Evolutionary conservation across 164 flowering plant genomes (phyloP).

Genomic region (Macadamia integrifolia): DNA sequence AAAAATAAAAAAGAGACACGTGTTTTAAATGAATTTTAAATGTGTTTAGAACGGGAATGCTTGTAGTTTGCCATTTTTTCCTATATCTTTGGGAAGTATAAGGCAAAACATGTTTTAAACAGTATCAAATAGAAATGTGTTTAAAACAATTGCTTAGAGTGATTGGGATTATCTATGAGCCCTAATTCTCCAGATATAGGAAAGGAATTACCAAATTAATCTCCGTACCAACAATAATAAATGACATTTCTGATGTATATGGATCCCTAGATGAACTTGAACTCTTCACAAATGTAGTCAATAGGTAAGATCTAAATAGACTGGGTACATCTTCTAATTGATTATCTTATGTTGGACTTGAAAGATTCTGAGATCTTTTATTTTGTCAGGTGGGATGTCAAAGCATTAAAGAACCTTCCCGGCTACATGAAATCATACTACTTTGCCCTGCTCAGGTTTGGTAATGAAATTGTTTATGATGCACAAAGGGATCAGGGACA

Average conservation of each 20-base stretch:
- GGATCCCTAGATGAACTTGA: slow-evolving; percentile 30
- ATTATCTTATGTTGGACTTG: not conserved
- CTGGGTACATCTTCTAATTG: too few relatives aligned
- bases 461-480: slow-evolving; percentile 11
- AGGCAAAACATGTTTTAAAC: too few relatives aligned
- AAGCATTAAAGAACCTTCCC: slow-evolving; percentile 22
- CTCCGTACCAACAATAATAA: slow-evolving; percentile 15
- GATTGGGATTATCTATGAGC: slow-evolving; percentile 13
- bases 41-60: too few relatives aligned
- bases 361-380: not conserved
- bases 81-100: too few relatives aligned
- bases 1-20: too few relatives aligned
- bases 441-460: slow-evolving; percentile 18
- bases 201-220: slow-evolving; percentile 16
- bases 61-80: too few relatives aligned
- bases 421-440: slow-evolving; percentile 25
- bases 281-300: slow-evolving; percentile 21
- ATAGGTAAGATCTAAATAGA: slow-evolving; percentile 7
- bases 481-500: slow-evolving; percentile 12
- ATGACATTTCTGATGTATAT: slow-evolving; percentile 30
- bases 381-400: slow-evolving; percentile 27
- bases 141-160: too few relatives aligned
- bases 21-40: too few relatives aligned
- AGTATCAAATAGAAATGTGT: too few relatives aligned
- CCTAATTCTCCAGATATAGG: slow-evolving; percentile 16